Evolutionary conservation across 2,329 filamentous ascomycete genomes (phyloP).

Genomic region (Trichoderma simmonsii): DNA sequence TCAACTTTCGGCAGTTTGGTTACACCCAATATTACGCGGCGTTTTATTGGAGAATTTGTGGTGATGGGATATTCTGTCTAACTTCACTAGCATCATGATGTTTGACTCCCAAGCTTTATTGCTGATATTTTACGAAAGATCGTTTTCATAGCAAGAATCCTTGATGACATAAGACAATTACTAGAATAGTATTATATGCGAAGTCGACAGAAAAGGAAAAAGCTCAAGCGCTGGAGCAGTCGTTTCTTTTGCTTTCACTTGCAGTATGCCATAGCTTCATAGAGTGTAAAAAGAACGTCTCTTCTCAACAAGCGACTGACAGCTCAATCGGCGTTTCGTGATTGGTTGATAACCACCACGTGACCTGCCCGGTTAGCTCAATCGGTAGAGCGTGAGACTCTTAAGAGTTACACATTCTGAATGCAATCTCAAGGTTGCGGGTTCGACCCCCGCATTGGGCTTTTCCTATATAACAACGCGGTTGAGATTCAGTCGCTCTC

Average conservation of each 20-base stretch:
- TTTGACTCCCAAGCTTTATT: too few relatives aligned
- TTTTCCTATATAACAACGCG: constrained; percentile 33
- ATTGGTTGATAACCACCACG: not conserved
- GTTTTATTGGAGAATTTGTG: not conserved
- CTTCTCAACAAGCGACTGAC: not conserved
- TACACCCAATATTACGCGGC: not conserved
- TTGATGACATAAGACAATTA: fast-evolving
- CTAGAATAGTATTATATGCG: too few relatives aligned
- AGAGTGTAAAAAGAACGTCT: not conserved
- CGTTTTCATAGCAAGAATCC: too few relatives aligned
- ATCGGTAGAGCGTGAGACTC: constrained; percentile 68
- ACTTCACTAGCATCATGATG: too few relatives aligned
- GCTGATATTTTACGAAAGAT: too few relatives aligned
- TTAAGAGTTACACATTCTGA: constrained; percentile 35
- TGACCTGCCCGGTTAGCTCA: constrained; percentile 37
- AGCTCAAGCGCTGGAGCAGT: not conserved
- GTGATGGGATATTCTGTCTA: not conserved
- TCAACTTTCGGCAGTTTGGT: not conserved
- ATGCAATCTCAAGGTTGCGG: constrained; percentile 52
- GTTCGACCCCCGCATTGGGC: constrained; percentile 49
- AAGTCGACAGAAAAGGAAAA: too few relatives aligned
- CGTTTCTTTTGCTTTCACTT: not conserved
- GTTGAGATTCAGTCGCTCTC: not conserved
- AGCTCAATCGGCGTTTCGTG: not conserved
- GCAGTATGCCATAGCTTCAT: not conserved